Evolutionary conservation across 208 protist species (phyloP), one percentile per base, ranked within the genome.

Genomic region (Wallacemonas sp.): DNA sequence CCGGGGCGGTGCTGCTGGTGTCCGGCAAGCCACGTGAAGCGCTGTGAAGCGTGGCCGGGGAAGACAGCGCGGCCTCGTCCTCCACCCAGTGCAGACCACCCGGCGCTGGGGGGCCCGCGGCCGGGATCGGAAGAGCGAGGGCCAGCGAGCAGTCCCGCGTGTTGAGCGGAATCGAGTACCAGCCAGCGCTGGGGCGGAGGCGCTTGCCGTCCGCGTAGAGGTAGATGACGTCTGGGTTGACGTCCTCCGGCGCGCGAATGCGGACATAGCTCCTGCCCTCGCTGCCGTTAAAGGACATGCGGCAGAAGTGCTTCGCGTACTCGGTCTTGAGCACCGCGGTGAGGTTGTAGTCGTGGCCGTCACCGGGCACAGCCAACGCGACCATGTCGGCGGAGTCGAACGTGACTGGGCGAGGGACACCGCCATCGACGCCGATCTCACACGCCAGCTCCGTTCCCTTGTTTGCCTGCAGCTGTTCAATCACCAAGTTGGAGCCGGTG

Each of bases 301-400:
- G 66, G 65, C 89, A 92, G 55, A 80, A 82, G 71, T 94, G 89
- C 28, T 75, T 57, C 10, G 61, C 62, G 18, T 66, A 63, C 41
- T 65, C 72, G 7, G 61, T 75, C 41, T 81, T 74, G 33, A 95
- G 72, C 0, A 81, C 57, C 3, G 89, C 76, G 22, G 74, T 87
- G 23, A 95, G 74, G 39, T 88, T 65, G 67, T 95, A 95, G 38
- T 88, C 77, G 23, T 73, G 81, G 7, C 89, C 89, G 64, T 95
- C 89, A 2, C 73, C 76, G 0, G 89, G 89, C 3, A 95, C 86
- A 44, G 80, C 82, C 1, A 94, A 76, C 3, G 63, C 57, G 16
- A 57, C 38, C 26, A 62, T 16, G 18, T 50, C 52, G 4, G 28
- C n/a, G 11, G 57, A 26, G 42, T 64, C 38, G 32, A 59, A 59